phyloP scores from a whole-genome alignment of 805 yeast genomes.

The Myxozyma neglecta region DNA sequence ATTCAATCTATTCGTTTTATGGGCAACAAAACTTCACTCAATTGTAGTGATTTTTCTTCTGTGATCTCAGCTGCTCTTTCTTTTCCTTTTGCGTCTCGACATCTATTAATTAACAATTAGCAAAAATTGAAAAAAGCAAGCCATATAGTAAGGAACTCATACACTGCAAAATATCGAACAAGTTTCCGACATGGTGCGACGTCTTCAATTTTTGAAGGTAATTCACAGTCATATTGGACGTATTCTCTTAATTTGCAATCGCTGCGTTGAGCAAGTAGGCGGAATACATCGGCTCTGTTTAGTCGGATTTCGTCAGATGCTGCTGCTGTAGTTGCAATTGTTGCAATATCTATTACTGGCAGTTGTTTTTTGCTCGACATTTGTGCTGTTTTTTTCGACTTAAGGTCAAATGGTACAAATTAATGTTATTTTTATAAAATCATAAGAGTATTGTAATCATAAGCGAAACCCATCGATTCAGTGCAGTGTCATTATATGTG shows the following conservation, averaged over 20 bases:
- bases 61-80: slow-evolving; percentile 6
- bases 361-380: not conserved
- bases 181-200: slow-evolving; percentile 5
- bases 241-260: slow-evolving; percentile 12
- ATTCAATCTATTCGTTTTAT: not conserved
- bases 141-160: not conserved
- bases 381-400: not conserved
- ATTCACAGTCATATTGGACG: slow-evolving; percentile 9
- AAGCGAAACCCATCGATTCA: too few species aligned
- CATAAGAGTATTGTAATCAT: too few species aligned
- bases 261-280: not conserved
- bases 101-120: not conserved
- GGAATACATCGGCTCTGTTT: not conserved
- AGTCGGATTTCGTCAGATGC: not conserved
- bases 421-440: not conserved
- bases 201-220: slow-evolving; percentile 10
- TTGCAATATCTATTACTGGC: not conserved
- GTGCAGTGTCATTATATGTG: too few species aligned
- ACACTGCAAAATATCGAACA: slow-evolving; percentile 21
- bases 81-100: not conserved
- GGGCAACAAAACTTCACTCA: not conserved
- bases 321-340: not conserved
- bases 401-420: not conserved
- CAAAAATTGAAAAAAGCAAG: not conserved
- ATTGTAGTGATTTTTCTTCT: not conserved